phyloP scores from a whole-genome alignment of 192 early-diverging fungal species.

The Spinellus fusiger region DNA sequence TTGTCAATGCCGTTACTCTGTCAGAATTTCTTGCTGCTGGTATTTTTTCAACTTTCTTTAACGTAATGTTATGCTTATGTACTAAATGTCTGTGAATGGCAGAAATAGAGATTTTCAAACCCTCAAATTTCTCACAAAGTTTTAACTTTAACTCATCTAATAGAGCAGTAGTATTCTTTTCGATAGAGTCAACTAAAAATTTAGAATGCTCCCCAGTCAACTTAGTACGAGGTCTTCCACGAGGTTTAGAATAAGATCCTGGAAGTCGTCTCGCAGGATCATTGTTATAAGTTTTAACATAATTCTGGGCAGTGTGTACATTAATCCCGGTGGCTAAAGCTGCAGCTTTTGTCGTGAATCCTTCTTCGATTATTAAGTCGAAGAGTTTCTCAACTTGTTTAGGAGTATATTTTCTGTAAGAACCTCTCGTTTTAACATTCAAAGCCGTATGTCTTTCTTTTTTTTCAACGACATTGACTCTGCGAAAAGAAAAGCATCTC shows the following conservation, averaged over 20 bases:
- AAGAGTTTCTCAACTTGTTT: constrained; percentile 12
- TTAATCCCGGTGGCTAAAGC: constrained; percentile 17
- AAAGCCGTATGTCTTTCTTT: constrained; percentile 12
- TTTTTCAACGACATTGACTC: constrained; percentile 11
- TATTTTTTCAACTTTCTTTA: constrained; percentile 24
- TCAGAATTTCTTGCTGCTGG: constrained; percentile 22
- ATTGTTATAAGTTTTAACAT: constrained; percentile 16
- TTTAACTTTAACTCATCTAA: not conserved
- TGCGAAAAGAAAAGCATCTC: constrained; percentile 10
- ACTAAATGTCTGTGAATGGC: constrained; percentile 19
- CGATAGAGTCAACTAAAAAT: constrained; percentile 10
- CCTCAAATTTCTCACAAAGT: not conserved
- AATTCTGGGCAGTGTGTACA: constrained; percentile 10
- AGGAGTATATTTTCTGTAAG: constrained; percentile 14
- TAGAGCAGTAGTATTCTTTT: constrained; percentile 5
- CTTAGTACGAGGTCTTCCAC: constrained; percentile 1
- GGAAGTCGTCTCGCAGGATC: constrained; percentile 11
- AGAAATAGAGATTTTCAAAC: constrained; percentile 9
- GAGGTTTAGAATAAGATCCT: constrained; percentile 5
- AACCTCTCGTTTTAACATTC: constrained; percentile 10
- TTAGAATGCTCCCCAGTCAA: constrained; percentile 10
- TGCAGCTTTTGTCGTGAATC: constrained; percentile 2
- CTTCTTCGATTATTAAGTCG: constrained; percentile 14
- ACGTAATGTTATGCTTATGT: constrained; percentile 15
- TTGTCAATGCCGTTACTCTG: constrained; percentile 11